Evolutionary conservation across 495 filamentous ascomycete genomes (phyloP).

Genomic region (Podospora sp.): DNA sequence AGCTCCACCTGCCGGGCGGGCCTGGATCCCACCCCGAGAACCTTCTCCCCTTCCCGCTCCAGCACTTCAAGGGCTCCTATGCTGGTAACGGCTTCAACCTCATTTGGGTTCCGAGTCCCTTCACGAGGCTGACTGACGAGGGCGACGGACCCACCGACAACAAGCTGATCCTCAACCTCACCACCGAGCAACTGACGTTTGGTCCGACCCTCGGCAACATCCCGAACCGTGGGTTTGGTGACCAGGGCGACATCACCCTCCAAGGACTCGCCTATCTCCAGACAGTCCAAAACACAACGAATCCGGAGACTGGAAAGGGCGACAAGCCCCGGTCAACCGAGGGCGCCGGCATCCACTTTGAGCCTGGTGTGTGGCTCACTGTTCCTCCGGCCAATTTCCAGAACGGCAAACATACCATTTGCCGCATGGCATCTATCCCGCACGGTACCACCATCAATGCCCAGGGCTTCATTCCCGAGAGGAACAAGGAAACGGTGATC

Average conservation of each 20-base stretch:
- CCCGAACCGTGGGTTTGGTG: constrained; percentile 6
- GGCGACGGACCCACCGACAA: constrained; percentile 4
- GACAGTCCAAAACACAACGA: constrained; percentile 2
- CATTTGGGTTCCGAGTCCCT: not conserved
- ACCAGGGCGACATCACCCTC: constrained; percentile 1
- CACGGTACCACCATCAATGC: constrained; percentile 15
- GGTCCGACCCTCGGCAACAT: constrained; percentile 4
- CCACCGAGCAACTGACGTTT: constrained; percentile 10
- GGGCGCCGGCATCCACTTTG: constrained; percentile 1
- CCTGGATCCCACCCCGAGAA: not conserved
- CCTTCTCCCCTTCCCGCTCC: constrained; percentile 7
- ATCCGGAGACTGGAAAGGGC: not conserved
- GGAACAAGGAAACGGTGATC: not conserved
- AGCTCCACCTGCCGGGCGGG: not conserved
- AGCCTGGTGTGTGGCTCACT: constrained; percentile 2
- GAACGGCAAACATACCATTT: not conserved
- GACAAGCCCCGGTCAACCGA: constrained; percentile 2
- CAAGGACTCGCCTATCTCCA: constrained; percentile 1
- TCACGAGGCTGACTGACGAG: not conserved
- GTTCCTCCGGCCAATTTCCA: not conserved
- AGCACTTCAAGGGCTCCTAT: constrained; percentile 16
- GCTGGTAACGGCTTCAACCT: constrained; percentile 17
- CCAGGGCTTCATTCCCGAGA: not conserved
- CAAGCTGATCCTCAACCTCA: constrained; percentile 6
- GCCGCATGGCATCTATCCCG: constrained; percentile 17